Percentiles rank a stretch among this genome's conserved stretches.
These are phyloP conservation scores for Brassica balearica DNA, from an alignment of 441 rosid species.

Conservation along the genomic window DNA sequence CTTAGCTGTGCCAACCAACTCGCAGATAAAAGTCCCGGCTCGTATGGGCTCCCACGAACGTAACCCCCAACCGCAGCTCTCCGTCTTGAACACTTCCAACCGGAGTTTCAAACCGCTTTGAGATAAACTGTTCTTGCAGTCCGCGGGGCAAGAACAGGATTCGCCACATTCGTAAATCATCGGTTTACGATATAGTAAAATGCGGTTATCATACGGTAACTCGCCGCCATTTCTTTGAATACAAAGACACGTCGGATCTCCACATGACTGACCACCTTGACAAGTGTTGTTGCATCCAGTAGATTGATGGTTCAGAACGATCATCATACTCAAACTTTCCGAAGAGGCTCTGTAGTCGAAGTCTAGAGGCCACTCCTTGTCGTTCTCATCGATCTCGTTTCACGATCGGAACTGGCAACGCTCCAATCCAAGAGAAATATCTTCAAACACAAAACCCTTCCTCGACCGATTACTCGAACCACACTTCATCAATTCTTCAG, in stretches of 20 bases:
- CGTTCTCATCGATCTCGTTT: slow-evolving; percentile 45
- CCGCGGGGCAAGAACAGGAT: neutral
- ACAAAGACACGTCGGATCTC: neutral
- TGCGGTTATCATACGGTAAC: slow-evolving; percentile 8
- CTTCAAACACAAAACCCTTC: slow-evolving; percentile 39
- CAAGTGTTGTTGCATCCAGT: neutral
- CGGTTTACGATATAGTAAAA: slow-evolving; percentile 45
- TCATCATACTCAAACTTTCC: neutral
- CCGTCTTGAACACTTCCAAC: slow-evolving; percentile 31
- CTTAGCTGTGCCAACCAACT: neutral
- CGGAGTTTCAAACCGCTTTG: slow-evolving; percentile 19
- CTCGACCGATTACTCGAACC: slow-evolving; percentile 6
- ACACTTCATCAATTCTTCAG: slow-evolving; percentile 52
- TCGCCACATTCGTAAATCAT: slow-evolving; percentile 38
- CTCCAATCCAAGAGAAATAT: slow-evolving; percentile 46
- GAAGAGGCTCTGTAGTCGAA: neutral
- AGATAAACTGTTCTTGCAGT: slow-evolving; percentile 23
- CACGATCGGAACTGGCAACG: slow-evolving; percentile 45
- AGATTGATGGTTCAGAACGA: neutral
- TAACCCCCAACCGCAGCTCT: slow-evolving; percentile 36
- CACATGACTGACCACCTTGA: neutral
- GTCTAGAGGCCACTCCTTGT: neutral
- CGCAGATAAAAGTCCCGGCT: slow-evolving; percentile 40
- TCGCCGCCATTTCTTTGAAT: slow-evolving; percentile 24
- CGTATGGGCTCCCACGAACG: slow-evolving; percentile 51